These are phyloP conservation scores for Lachancea dasiensis DNA, from an alignment of 805 yeast genomes.

Conservation along the genomic window DNA sequence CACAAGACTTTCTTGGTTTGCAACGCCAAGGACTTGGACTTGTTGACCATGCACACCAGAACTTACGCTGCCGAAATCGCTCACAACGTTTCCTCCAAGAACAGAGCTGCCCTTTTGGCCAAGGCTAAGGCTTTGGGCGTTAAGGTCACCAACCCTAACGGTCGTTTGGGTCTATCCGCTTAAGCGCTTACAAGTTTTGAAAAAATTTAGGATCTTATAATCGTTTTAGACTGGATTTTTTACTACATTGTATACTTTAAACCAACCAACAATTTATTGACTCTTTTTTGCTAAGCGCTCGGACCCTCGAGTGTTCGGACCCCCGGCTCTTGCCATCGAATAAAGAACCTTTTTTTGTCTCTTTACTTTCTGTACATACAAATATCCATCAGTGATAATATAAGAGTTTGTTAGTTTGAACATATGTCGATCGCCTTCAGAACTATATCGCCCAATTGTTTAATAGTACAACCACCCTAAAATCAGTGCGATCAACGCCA, in stretches of 20 bases:
- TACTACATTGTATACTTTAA: slow-evolving; percentile 11
- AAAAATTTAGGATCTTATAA: slow-evolving; percentile 5
- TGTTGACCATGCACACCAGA: slow-evolving; percentile 93
- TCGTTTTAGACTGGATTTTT: slow-evolving; percentile 6
- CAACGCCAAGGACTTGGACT: slow-evolving; percentile 91
- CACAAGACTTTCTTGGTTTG: slow-evolving; percentile 94
- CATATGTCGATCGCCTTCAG: neutral
- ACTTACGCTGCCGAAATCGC: slow-evolving; percentile 99
- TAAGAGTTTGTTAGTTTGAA: slow-evolving; percentile 2
- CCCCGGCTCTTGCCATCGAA: too few relatives aligned
- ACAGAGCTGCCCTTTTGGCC: slow-evolving; percentile 93
- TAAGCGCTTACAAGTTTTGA: slow-evolving; percentile 36
- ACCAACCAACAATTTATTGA: slow-evolving; percentile 7
- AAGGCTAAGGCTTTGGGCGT: slow-evolving; percentile 98
- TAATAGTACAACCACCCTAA: slow-evolving; percentile 70
- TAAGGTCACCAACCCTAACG: slow-evolving; percentile 99
- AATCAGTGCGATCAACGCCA: slow-evolving; percentile 49
- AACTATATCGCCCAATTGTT: slow-evolving; percentile 7
- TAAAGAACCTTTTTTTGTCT: too few relatives aligned
- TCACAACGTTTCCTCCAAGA: slow-evolving; percentile 95
- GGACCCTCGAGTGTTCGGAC: too few relatives aligned
- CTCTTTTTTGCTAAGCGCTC: neutral
- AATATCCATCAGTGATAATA: slow-evolving; percentile 3
- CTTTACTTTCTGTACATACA: slow-evolving; percentile 1
- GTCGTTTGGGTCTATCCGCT: slow-evolving; percentile 97